Base-by-base conservation (phyloP, 441 rosid genomes). In the Erysimum cheiri region DNA sequence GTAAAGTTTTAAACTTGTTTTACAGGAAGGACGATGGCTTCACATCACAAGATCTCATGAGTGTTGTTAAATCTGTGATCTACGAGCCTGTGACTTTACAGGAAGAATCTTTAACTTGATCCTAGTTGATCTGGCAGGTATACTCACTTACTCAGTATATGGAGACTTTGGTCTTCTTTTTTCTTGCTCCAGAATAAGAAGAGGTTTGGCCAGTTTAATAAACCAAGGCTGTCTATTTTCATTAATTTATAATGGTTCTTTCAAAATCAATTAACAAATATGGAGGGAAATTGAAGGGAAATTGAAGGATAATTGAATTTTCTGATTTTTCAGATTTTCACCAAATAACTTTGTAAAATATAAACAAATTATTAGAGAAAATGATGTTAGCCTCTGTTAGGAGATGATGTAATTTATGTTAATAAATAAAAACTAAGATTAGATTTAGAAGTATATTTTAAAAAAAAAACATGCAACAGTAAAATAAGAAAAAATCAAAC, bases 11-110 rank as follows among this genome's bases (percentile, higher is more conserved):
- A 78, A 84, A 90, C 77, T 28, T 86, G 13, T 90, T 94, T 77
- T 94, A 92, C 85, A 64, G 67, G 68, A 84, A 90, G 49, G 85
- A 82, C 56, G 96, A 91, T 64, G 98, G 96, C 14, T 93, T 91
- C 83, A 86, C 87, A 12, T 78, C 83, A 8, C 63, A 81, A 40
- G 91, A 80, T 31, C 74, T 88, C 77, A 55, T 67, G 12, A 73
- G 56, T 50, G 83, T 66, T 64, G 93, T 86, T 10, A 88, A 82
- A 48, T 77, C 81, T 55, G 76, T 89, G 1, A 58, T 89, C 24
- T 52, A 73, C 37, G 76, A 87, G 19, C 89, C 94, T 15, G 46
- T 88, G 36, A 43, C 47, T 60, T 66, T 71, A 12, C 65, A 48
- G 15, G 74, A 62, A 8, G 69, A 67, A 44, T 67, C 68, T 41